These are phyloP conservation scores for Aspergillus leporis DNA, from an alignment of 495 filamentous ascomycete species.

Conservation along the genomic window DNA sequence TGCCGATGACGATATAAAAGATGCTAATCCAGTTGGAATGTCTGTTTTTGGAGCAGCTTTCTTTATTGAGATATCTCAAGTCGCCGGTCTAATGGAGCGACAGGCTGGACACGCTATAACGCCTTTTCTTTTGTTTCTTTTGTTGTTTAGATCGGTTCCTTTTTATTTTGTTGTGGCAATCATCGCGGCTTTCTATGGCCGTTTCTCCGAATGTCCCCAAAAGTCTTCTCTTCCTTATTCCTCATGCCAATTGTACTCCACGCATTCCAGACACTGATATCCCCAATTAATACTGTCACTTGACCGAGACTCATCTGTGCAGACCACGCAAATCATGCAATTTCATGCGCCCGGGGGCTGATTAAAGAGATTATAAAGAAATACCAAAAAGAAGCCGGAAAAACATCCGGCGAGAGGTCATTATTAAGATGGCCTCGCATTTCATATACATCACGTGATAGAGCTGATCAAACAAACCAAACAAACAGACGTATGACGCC, in stretches of 20 bases:
- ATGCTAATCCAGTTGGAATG: slow-evolving; percentile 8
- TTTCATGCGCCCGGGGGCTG: not conserved
- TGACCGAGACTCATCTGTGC: slow-evolving; percentile 4
- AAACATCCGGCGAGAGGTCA: not conserved
- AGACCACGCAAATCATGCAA: not conserved
- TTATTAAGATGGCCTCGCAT: not conserved
- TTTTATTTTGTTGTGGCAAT: slow-evolving; percentile 5
- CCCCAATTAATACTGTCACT: slow-evolving; percentile 11
- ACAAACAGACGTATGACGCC: not conserved
- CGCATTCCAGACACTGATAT: slow-evolving; percentile 12
- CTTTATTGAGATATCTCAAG: slow-evolving; percentile 6
- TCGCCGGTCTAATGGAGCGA: not conserved
- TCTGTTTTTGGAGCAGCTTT: slow-evolving; percentile 9
- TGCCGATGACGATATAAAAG: slow-evolving; percentile 16
- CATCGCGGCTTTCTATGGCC: slow-evolving; percentile 4
- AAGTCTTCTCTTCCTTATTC: slow-evolving; percentile 2
- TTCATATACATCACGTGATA: slow-evolving; percentile 1
- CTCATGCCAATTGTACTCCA: slow-evolving; percentile 12
- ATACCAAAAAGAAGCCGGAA: not conserved
- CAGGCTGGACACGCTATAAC: slow-evolving; percentile 15
- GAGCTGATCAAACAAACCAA: not conserved
- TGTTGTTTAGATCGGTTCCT: slow-evolving; percentile 16
- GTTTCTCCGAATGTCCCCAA: slow-evolving; percentile 6
- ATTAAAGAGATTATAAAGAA: not conserved
- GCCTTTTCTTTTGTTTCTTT: slow-evolving; percentile 17